A percentile compares a stretch with the other conserved stretches of the same genome.
These are phyloP conservation scores for Nitzschia sp. DNA, from an alignment of 108 stramenopile species.

Conservation along the genomic window DNA sequence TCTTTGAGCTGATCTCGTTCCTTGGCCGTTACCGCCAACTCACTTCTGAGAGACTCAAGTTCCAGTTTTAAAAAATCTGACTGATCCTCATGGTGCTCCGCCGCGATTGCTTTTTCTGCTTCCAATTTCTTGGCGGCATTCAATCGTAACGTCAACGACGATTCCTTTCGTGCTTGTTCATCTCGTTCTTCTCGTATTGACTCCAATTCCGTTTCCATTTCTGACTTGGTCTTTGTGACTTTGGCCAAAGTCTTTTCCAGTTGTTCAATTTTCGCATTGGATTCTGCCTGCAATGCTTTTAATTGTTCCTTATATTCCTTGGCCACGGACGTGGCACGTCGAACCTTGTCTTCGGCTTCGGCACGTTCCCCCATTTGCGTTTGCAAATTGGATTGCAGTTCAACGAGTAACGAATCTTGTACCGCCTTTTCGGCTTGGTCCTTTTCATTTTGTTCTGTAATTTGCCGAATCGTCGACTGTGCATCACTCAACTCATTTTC, in stretches of 20 bases:
- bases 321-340: conserved; percentile 28
- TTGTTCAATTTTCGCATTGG: conserved; percentile 20
- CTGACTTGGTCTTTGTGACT: conserved; percentile 10
- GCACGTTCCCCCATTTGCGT: conserved; percentile 55
- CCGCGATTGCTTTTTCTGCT: conserved; percentile 59
- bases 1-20: conserved; percentile 27
- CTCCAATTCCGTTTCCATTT: conserved; percentile 22
- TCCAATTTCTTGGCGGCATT: conserved; percentile 82
- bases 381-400: conserved; percentile 68
- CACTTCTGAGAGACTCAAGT: conserved; percentile 39
- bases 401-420: conserved; percentile 46
- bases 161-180: conserved; percentile 69
- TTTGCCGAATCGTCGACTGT: conserved; percentile 26
- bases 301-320: conserved; percentile 31
- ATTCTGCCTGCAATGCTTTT: conserved; percentile 27
- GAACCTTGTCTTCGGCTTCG: conserved; percentile 44
- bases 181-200: conserved; percentile 61
- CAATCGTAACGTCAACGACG: conserved; percentile 61
- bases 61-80: conserved; percentile 49
- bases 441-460: conserved; percentile 17
- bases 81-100: conserved; percentile 64
- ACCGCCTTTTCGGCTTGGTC: conserved; percentile 15
- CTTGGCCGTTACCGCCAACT: conserved; percentile 34
- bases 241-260: conserved; percentile 3
- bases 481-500: conserved; percentile 27